Percentiles rank a stretch among this genome's conserved stretches.
Conservation (phyloP, 257 asterid genomes). For the Solanum infundibuliforme region DNA sequence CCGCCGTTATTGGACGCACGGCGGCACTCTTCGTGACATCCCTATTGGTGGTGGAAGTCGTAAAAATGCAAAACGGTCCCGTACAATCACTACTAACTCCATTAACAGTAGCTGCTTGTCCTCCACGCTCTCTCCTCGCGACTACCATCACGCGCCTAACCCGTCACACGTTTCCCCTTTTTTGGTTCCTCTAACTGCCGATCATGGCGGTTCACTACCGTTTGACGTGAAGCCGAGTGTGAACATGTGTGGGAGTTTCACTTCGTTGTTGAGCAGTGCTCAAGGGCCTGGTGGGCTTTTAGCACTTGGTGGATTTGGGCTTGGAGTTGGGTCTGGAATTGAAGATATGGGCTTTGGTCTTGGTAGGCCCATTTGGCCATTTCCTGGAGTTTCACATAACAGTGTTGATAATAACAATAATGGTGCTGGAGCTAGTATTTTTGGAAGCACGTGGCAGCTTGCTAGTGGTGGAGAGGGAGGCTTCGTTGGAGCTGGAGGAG, state of each 20-base stretch:
- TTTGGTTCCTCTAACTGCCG: constrained; percentile 25
- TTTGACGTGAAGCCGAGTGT: constrained; percentile 9
- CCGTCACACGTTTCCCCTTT: constrained; percentile 19
- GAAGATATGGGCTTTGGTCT: constrained; percentile 62
- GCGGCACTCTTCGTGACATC: constrained; percentile 88
- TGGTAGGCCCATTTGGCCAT: constrained; percentile 59
- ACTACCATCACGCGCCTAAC: constrained; percentile 36
- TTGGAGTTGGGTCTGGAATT: constrained; percentile 33
- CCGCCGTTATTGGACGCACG: constrained; percentile 99
- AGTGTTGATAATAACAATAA: constrained; percentile 13
- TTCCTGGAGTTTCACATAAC: constrained; percentile 15
- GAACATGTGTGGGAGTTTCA: constrained; percentile 49
- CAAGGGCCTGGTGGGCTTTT: constrained; percentile 52
- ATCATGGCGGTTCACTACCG: constrained; percentile 17
- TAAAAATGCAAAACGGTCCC: constrained; percentile 79
- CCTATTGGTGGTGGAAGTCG: constrained; percentile 95
- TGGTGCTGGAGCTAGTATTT: constrained; percentile 1
- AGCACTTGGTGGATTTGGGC: constrained; percentile 57
- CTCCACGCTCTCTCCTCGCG: constrained; percentile 15
- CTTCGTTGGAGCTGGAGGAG: constrained; percentile 29
- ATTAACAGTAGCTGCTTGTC: constrained; percentile 8
- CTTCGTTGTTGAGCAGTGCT: constrained; percentile 46
- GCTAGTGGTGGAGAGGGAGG: constrained; percentile 49
- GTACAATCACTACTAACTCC: constrained; percentile 12
- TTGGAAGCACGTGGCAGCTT: constrained; percentile 58